Conservation (phyloP, 179 eudicot genomes). For the Amaranthus tricolor region DNA sequence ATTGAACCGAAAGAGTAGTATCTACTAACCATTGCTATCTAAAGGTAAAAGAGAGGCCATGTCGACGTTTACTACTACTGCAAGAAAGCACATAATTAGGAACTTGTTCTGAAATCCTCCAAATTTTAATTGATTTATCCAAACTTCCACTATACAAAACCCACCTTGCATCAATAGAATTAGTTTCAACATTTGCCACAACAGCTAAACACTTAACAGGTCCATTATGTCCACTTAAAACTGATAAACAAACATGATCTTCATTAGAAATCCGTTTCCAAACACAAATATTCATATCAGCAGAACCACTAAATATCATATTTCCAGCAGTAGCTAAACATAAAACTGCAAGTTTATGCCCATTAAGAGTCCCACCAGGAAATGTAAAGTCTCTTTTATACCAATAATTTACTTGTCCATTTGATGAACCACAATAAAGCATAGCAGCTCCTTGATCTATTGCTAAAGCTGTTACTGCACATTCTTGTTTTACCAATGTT, state of each 20-base stretch:
- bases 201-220: slow-evolving; percentile 78
- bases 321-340: slow-evolving; percentile 59
- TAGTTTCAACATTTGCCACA: slow-evolving; percentile 32
- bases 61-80: not conserved
- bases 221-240: slow-evolving; percentile 55
- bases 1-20: not conserved
- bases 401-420: slow-evolving; percentile 68
- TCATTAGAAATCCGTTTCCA: slow-evolving; percentile 47
- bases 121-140: slow-evolving; percentile 76
- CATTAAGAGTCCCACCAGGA: slow-evolving; percentile 44
- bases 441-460: slow-evolving; percentile 39
- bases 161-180: slow-evolving; percentile 33
- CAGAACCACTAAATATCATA: slow-evolving; percentile 72
- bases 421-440: slow-evolving; percentile 69
- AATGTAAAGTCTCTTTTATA: slow-evolving; percentile 35
- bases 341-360: slow-evolving; percentile 66
- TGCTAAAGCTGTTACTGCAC: slow-evolving; percentile 66
- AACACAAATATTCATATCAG: slow-evolving; percentile 65
- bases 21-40: not conserved
- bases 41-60: slow-evolving; percentile 12
- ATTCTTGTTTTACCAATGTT: slow-evolving; percentile 61
- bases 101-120: slow-evolving; percentile 41
- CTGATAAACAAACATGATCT: slow-evolving; percentile 37
- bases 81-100: slow-evolving; percentile 7
- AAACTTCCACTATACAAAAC: slow-evolving; percentile 73